Base-by-base conservation (phyloP, 495 filamentous ascomycete species). In the Melanomma pulvis-pyrius region DNA sequence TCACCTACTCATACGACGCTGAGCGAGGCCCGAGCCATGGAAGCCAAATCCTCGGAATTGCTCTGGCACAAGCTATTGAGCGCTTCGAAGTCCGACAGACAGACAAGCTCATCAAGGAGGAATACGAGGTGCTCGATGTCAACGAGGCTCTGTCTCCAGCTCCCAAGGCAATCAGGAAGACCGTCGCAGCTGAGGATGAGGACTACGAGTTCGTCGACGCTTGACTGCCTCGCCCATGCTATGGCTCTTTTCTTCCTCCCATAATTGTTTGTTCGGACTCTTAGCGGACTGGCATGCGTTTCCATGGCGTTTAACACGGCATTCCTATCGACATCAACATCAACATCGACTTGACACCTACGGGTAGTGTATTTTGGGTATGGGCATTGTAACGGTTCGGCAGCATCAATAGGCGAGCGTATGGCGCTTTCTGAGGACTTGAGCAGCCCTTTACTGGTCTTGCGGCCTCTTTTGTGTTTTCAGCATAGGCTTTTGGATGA, bases 111-210 rank as follows among this genome's bases (percentile, higher is more conserved):
- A 78, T 85, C 72, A 82, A 82, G 74, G 73, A 79, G 19, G 83
- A 86, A 68, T 87, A 87, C 67, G 84, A 87, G 71, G 77, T 87
- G 48, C 76, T 86, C 46, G 74, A 79, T 36, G 81, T 82, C 65
- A 77, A 74, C 41, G 81, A 79, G 50, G 69, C 53, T 1, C 52
- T 71, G 17, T 63, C 69, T 21, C 61, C 62, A 8, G 74, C 21
- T 59, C 63, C 63, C 28, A 50, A 54, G 50, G 61, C 54, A 39
- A 50, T 15, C 51, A 63, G 60, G 52, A 68, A 72, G 55, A 47
- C 17, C 26, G 29, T 49, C 50, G 28, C 44, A 13, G 46, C 32
- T 4, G 69, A 71, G 41, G 71, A 73, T 46, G 71, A 67, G n/a
- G 72, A 74, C 46, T 74, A 74, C 59, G 70, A 72, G 55, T 70